Evolutionary conservation across 345 rosid species (phyloP).

Genomic region (Barbarea vulgaris): DNA sequence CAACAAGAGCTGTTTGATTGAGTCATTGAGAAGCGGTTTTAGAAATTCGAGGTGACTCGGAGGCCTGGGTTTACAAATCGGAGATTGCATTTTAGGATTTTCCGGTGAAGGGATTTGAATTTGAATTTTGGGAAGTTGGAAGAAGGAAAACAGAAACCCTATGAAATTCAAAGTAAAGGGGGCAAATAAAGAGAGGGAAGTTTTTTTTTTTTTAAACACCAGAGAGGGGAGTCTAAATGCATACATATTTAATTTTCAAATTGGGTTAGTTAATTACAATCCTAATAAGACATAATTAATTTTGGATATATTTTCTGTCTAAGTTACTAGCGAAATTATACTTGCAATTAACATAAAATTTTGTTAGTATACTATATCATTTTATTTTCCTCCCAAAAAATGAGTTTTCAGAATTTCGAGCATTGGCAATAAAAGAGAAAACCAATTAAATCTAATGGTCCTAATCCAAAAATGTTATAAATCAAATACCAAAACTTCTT

Average conservation of each 20-base stretch:
- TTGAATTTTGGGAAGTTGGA: slow-evolving; percentile 16
- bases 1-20: slow-evolving; percentile 55
- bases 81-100: slow-evolving; percentile 37
- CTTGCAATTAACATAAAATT: neutral
- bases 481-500: too few species aligned
- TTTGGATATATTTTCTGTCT: neutral
- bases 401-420: too few species aligned
- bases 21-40: slow-evolving; percentile 61
- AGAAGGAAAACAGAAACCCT: slow-evolving; percentile 10
- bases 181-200: slow-evolving; percentile 49
- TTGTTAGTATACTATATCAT: neutral
- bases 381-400: too few species aligned
- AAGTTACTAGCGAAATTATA: neutral
- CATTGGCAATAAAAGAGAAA: neutral
- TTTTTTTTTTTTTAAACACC: too few species aligned
- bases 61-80: slow-evolving; percentile 8
- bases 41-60: slow-evolving; percentile 34
- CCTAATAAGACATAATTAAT: neutral
- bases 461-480: neutral
- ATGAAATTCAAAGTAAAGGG: slow-evolving; percentile 38
- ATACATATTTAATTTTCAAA: slow-evolving; percentile 21
- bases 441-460: neutral
- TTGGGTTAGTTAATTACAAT: neutral
- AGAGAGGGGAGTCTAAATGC: slow-evolving; percentile 40
- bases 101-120: slow-evolving; percentile 25